A percentile compares a stretch with the other conserved stretches of the same genome.
phyloP scores from a whole-genome alignment of 805 yeast species.

The Kodamaea nitidulidarum region DNA sequence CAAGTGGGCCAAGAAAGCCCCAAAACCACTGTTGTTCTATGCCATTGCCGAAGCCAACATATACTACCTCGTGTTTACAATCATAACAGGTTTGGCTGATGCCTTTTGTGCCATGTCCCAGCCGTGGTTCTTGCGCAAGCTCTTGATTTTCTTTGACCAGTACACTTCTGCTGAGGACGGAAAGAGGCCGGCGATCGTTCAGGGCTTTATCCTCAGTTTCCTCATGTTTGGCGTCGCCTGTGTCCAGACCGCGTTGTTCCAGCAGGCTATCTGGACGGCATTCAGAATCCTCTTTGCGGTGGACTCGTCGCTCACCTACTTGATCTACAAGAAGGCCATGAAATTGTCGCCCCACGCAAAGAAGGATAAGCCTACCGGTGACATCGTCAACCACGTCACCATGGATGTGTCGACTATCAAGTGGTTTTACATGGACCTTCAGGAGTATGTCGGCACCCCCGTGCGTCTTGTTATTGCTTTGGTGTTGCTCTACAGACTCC shows the following conservation, averaged over 20 bases:
- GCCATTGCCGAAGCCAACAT: constrained; percentile 18
- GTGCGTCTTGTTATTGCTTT: constrained; percentile 24
- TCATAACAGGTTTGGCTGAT: constrained; percentile 21
- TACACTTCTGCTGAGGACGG: constrained; percentile 7
- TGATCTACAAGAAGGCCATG: constrained; percentile 27
- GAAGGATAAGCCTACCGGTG: constrained; percentile 30
- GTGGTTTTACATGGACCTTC: constrained; percentile 15
- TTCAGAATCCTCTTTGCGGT: constrained; percentile 15
- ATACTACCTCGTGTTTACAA: constrained; percentile 10
- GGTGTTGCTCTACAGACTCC: constrained; percentile 28
- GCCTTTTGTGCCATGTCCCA: constrained; percentile 19
- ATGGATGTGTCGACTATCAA: constrained; percentile 23
- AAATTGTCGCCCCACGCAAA: constrained; percentile 29
- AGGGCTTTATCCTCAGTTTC: constrained; percentile 23
- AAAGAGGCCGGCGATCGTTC: constrained; percentile 22
- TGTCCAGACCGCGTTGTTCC: constrained; percentile 20
- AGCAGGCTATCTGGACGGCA: constrained; percentile 16
- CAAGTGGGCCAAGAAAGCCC: constrained; percentile 6
- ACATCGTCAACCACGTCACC: constrained; percentile 30
- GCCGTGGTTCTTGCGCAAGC: constrained; percentile 29
- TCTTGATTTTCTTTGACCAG: constrained; percentile 24
- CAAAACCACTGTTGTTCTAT: constrained; percentile 20
- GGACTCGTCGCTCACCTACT: constrained; percentile 20
- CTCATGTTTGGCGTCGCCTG: constrained; percentile 25
- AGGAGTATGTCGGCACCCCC: constrained; percentile 22